Evolutionary conservation across 306 rosid species (phyloP).

Genomic region (Gastrolobium bilobum): DNA sequence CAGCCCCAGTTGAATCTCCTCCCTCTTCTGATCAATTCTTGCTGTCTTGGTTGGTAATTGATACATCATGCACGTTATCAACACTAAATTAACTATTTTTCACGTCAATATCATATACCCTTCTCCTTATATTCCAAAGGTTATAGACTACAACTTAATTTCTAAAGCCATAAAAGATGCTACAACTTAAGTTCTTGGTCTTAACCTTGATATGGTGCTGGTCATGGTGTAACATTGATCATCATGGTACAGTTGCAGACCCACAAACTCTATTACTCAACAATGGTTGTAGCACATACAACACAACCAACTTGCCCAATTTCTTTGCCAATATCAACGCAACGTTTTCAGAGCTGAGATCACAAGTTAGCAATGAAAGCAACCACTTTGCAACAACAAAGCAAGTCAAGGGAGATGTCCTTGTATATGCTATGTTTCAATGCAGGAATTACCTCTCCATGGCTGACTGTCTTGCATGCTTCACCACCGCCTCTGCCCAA

Average conservation of each 20-base stretch:
- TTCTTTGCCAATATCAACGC: slow-evolving; percentile 58
- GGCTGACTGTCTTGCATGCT: slow-evolving; percentile 62
- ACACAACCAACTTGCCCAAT: slow-evolving; percentile 42
- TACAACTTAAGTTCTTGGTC: neutral
- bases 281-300: slow-evolving; percentile 61
- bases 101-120: too few species aligned
- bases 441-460: slow-evolving; percentile 66
- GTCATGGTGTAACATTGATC: slow-evolving; percentile 1
- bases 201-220: slow-evolving; percentile 42
- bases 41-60: too few species aligned
- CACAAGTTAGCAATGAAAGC: slow-evolving; percentile 44
- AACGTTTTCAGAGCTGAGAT: slow-evolving; percentile 51
- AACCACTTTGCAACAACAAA: slow-evolving; percentile 60
- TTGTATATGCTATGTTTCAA: slow-evolving; percentile 60
- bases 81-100: too few species aligned
- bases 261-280: slow-evolving; percentile 54
- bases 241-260: slow-evolving; percentile 42
- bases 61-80: too few species aligned
- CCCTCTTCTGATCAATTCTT: too few species aligned
- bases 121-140: too few species aligned
- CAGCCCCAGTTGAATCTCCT: too few species aligned
- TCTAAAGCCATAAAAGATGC: neutral
- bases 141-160: too few species aligned
- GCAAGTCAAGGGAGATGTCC: slow-evolving; percentile 43
- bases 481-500: slow-evolving; percentile 49